Percentiles rank a stretch among this genome's conserved stretches.
These are phyloP conservation scores for Verticillium nubilum DNA, from an alignment of 2,329 filamentous ascomycete species.

Conservation along the genomic window DNA sequence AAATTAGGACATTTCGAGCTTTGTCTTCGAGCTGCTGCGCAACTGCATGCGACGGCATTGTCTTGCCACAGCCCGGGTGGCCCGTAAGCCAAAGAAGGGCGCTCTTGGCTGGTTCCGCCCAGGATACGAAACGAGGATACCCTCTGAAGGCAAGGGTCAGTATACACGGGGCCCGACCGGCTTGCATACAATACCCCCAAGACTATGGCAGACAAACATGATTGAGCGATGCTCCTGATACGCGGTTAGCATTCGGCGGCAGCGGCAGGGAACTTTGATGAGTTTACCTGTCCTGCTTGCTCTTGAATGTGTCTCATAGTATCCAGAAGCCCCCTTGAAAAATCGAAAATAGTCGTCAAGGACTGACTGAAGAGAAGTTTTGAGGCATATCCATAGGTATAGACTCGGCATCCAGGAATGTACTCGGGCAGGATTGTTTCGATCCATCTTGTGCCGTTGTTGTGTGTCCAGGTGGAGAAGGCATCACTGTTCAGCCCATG, in stretches of 20 bases:
- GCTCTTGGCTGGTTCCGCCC: conserved; percentile 19
- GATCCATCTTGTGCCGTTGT: conserved; percentile 13
- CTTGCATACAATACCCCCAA: conserved; percentile 22
- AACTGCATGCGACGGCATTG: conserved; percentile 26
- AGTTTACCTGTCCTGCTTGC: conserved; percentile 6
- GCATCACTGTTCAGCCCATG: conserved; percentile 17
- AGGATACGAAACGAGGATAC: conserved; percentile 21
- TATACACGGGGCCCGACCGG: conserved; percentile 11
- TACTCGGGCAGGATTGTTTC: conserved; percentile 14
- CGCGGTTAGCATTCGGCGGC: not conserved
- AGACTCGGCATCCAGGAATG: conserved; percentile 17
- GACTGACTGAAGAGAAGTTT: conserved; percentile 9
- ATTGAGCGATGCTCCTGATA: conserved; percentile 10
- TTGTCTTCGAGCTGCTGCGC: conserved; percentile 20
- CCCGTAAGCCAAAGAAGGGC: conserved; percentile 29
- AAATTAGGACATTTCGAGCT: conserved; percentile 20
- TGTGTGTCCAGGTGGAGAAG: conserved; percentile 13
- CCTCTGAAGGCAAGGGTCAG: too few relatives aligned
- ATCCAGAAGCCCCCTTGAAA: conserved; percentile 9
- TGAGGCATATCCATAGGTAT: conserved; percentile 16
- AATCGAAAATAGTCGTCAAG: conserved; percentile 10
- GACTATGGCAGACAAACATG: conserved; percentile 21
- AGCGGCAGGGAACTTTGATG: conserved; percentile 4
- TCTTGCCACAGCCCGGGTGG: conserved; percentile 30
- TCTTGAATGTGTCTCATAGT: conserved; percentile 9